Conservation (phyloP, 2,329 filamentous ascomycete genomes). For the Penicillium griseofulvum region DNA sequence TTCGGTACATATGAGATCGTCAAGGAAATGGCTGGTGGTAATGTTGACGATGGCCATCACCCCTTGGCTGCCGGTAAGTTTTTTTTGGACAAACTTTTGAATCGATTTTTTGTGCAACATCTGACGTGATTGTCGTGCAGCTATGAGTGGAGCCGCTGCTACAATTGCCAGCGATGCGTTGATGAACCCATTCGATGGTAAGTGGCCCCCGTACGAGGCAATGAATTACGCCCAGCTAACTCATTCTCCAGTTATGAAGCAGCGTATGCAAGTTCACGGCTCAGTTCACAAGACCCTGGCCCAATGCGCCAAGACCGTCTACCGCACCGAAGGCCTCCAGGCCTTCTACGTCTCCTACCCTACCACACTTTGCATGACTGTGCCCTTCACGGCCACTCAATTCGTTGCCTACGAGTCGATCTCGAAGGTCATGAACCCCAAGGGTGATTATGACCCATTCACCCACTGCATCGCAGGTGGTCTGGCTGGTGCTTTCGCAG, state of each 20-base stretch:
- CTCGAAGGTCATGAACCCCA: slow-evolving; percentile 87
- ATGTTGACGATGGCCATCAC: slow-evolving; percentile 79
- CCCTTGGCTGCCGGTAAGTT: slow-evolving; percentile 82
- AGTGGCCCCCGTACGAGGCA: slow-evolving; percentile 25
- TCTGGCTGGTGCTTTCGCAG: slow-evolving; percentile 87
- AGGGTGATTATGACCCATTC: slow-evolving; percentile 75
- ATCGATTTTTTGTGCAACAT: not conserved
- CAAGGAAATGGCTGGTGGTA: slow-evolving; percentile 93
- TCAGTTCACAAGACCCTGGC: slow-evolving; percentile 85
- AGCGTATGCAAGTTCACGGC: slow-evolving; percentile 97
- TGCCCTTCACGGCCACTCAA: slow-evolving; percentile 94
- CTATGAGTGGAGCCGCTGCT: slow-evolving; percentile 86
- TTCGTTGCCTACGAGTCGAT: slow-evolving; percentile 98
- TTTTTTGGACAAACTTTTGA: not conserved
- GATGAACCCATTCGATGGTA: slow-evolving; percentile 99
- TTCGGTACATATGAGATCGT: slow-evolving; percentile 98
- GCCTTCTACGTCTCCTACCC: slow-evolving; percentile 99
- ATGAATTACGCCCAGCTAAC: not conserved
- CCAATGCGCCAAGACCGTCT: slow-evolving; percentile 85
- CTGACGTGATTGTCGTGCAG: slow-evolving; percentile 47
- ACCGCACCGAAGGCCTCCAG: slow-evolving; percentile 78
- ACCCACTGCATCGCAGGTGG: slow-evolving; percentile 93
- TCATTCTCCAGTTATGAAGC: slow-evolving; percentile 77
- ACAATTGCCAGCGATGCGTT: slow-evolving; percentile 97
- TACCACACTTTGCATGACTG: slow-evolving; percentile 96